Evolutionary conservation across 2,329 filamentous ascomycete species (phyloP).

Genomic region (Verruconis gallopava): DNA sequence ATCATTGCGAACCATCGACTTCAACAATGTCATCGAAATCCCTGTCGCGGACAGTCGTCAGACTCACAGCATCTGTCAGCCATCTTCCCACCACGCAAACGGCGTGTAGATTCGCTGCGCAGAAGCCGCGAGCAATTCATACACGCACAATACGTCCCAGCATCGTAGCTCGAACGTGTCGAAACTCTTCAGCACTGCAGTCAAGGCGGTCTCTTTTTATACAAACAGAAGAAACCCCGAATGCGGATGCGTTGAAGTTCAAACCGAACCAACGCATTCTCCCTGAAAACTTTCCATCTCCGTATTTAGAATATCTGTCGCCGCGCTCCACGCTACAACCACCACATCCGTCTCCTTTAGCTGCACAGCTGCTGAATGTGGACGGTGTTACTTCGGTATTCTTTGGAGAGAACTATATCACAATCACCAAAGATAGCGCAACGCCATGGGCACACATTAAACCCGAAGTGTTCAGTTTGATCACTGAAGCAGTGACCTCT

Average conservation of each 20-base stretch:
- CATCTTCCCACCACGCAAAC: background rate
- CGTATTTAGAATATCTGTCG: slow-evolving; percentile 84
- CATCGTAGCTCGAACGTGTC: background rate
- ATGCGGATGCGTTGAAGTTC: slow-evolving; percentile 93
- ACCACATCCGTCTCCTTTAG: slow-evolving; percentile 81
- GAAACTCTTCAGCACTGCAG: background rate
- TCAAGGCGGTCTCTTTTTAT: slow-evolving; percentile 75
- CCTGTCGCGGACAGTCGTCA: slow-evolving; percentile 1
- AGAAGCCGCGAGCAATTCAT: slow-evolving; percentile 1
- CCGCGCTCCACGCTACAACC: slow-evolving; percentile 79
- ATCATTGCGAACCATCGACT: no score
- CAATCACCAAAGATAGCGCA: slow-evolving; percentile 78
- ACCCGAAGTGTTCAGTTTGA: slow-evolving; percentile 87
- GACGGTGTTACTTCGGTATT: slow-evolving; percentile 93
- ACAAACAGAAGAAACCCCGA: slow-evolving; percentile 89
- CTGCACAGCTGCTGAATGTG: slow-evolving; percentile 79
- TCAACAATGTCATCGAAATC: slow-evolving; percentile 9
- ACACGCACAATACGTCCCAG: background rate
- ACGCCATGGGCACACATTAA: slow-evolving; percentile 91
- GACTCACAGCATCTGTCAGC: background rate
- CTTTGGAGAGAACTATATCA: slow-evolving; percentile 92
- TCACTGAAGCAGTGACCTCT: slow-evolving; percentile 80
- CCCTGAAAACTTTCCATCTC: slow-evolving; percentile 55
- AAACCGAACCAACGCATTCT: slow-evolving; percentile 80
- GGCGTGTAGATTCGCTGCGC: slow-evolving; percentile 6